Evolutionary conservation across 805 yeast genomes (phyloP).

Genomic region (Kazachstania africana): DNA sequence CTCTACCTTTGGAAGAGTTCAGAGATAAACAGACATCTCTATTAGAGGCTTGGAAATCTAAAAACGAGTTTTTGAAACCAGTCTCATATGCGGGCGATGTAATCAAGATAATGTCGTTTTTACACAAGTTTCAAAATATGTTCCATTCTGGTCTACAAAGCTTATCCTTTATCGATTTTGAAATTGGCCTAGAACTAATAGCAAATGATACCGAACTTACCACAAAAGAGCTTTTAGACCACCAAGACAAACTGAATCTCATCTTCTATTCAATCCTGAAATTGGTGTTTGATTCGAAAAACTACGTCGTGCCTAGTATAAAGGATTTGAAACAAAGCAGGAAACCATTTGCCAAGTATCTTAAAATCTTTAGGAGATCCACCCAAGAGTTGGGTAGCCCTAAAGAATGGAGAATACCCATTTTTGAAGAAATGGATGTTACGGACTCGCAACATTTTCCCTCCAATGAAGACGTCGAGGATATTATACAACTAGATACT

Average conservation of each 20-base stretch:
- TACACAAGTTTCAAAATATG: neutral
- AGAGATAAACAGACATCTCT: neutral
- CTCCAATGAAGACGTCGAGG: too few species aligned
- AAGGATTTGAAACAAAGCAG: too few species aligned
- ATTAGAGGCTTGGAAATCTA: neutral
- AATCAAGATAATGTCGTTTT: neutral
- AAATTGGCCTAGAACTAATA: neutral
- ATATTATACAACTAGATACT: too few species aligned
- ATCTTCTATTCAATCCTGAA: neutral
- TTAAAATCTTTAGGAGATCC: conserved; percentile 5
- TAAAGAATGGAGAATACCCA: conserved; percentile 14
- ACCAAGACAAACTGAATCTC: neutral
- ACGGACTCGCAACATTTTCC: conserved; percentile 7
- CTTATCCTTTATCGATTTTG: neutral
- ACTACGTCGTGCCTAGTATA: neutral
- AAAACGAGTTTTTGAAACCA: neutral
- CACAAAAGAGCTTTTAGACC: neutral
- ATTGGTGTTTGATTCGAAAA: neutral
- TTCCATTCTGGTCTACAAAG: neutral
- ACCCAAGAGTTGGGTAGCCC: conserved; percentile 21
- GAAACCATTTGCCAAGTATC: neutral
- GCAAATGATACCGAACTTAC: neutral
- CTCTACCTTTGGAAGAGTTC: conserved; percentile 13
- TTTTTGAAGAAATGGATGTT: conserved; percentile 1
- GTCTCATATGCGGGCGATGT: neutral